Evolutionary conservation across 2,329 filamentous ascomycete genomes (phyloP).

Genomic region (Stagonosporopsis rhizophila): DNA sequence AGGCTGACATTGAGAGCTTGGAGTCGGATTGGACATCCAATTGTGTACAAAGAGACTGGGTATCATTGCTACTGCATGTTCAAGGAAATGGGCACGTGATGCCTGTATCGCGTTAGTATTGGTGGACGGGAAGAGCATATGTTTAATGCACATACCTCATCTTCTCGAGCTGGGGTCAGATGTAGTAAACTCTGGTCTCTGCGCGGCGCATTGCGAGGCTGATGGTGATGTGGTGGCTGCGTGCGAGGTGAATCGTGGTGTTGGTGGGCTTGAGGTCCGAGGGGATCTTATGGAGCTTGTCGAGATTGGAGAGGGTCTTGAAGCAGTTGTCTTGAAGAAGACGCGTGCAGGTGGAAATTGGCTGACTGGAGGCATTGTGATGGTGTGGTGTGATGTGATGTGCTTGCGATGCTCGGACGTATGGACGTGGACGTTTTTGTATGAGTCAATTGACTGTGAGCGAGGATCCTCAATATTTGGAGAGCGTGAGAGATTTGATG

Average conservation of each 20-base stretch:
- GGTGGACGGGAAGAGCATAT: background rate
- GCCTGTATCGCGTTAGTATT: background rate
- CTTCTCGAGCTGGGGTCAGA: constrained; percentile 3
- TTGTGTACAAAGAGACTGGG: background rate
- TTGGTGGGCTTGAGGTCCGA: constrained; percentile 9
- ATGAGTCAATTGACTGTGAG: background rate
- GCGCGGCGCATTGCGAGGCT: constrained; percentile 3
- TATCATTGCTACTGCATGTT: background rate
- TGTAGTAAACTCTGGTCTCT: constrained; percentile 1
- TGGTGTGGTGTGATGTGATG: background rate
- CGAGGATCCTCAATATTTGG: background rate
- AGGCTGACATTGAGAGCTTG: background rate
- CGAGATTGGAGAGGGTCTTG: constrained; percentile 4
- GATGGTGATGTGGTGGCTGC: constrained; percentile 12
- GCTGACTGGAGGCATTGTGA: constrained; percentile 38
- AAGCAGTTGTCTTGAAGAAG: constrained; percentile 30
- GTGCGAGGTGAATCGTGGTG: constrained; percentile 16
- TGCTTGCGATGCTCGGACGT: background rate
- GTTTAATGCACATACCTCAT: background rate
- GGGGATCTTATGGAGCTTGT: constrained; percentile 17
- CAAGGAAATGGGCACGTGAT: background rate
- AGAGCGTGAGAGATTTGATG: background rate
- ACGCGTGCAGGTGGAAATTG: constrained; percentile 40
- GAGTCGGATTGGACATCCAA: background rate
- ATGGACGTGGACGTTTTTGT: background rate